Percentiles rank a stretch among this genome's conserved stretches.
Evolutionary conservation across 1,284 basidiomycete species (phyloP).

Genomic region (Naganishia albida): DNA sequence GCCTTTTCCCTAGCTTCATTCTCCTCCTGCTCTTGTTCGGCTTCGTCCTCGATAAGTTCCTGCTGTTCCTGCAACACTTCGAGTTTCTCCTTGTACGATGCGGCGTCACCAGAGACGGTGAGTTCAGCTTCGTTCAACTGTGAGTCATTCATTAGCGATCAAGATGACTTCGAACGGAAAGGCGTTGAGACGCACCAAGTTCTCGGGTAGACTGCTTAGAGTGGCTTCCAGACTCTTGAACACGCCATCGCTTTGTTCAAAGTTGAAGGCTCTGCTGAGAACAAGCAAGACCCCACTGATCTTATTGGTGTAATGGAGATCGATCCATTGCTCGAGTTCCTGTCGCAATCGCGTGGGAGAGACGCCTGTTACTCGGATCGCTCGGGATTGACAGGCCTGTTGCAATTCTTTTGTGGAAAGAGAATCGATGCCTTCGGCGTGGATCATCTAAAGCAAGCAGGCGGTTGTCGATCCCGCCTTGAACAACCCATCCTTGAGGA

Average conservation of each 20-base stretch:
- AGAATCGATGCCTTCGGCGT: slow-evolving; percentile 83
- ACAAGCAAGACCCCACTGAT: slow-evolving; percentile 93
- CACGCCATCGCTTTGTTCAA: slow-evolving; percentile 82
- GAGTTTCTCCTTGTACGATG: slow-evolving; percentile 95
- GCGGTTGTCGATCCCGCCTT: not conserved
- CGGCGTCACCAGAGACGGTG: slow-evolving; percentile 88
- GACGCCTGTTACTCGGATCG: slow-evolving; percentile 82
- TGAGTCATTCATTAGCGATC: slow-evolving; percentile 26
- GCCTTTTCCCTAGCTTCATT: slow-evolving; percentile 83
- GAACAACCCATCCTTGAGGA: not conserved
- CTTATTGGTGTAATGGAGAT: slow-evolving; percentile 77
- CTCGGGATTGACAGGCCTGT: slow-evolving; percentile 89
- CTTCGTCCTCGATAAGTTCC: slow-evolving; percentile 98
- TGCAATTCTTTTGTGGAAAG: slow-evolving; percentile 89
- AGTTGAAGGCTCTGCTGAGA: slow-evolving; percentile 90
- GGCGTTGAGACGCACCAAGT: slow-evolving; percentile 67
- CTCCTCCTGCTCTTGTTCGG: slow-evolving; percentile 96
- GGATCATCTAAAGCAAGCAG: slow-evolving; percentile 65
- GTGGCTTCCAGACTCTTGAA: slow-evolving; percentile 85
- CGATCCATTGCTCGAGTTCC: slow-evolving; percentile 91
- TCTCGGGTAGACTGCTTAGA: slow-evolving; percentile 89
- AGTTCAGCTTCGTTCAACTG: slow-evolving; percentile 95
- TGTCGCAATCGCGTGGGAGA: slow-evolving; percentile 81
- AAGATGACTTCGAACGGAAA: not conserved
- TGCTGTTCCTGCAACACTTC: slow-evolving; percentile 98